Percentiles rank a stretch among this genome's conserved stretches.
phyloP scores from a whole-genome alignment of 768 basidiomycete genomes.

The Leccinum boreale region DNA sequence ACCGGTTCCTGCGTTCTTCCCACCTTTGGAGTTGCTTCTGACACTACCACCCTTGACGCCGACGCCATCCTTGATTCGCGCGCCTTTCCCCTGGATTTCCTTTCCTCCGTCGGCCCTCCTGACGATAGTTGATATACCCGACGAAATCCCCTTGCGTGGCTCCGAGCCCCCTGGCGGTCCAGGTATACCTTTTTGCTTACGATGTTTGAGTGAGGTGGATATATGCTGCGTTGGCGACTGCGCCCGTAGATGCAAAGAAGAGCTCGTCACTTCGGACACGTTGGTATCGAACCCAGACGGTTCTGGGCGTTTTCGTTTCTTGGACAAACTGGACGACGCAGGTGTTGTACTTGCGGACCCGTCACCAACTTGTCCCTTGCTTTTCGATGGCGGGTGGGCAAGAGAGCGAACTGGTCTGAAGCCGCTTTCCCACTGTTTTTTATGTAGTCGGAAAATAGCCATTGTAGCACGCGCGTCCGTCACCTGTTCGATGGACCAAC shows the following conservation, averaged over 20 bases:
- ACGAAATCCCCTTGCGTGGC: slow-evolving; percentile 56
- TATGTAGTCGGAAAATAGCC: slow-evolving; percentile 84
- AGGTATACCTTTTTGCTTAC: background rate
- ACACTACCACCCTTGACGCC: slow-evolving; percentile 11
- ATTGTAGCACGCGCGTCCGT: slow-evolving; percentile 93
- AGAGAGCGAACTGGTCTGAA: slow-evolving; percentile 5
- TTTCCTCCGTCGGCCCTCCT: slow-evolving; percentile 23
- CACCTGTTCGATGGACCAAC: slow-evolving; percentile 47
- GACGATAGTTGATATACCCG: slow-evolving; percentile 53
- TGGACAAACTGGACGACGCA: background rate
- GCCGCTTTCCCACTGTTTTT: slow-evolving; percentile 76
- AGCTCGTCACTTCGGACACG: background rate
- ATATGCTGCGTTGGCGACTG: background rate
- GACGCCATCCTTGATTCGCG: background rate
- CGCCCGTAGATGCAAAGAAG: background rate
- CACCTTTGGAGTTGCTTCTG: background rate
- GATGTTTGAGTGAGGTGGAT: background rate
- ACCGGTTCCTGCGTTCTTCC: background rate
- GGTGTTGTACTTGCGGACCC: background rate
- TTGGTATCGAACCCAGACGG: background rate
- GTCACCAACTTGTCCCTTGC: background rate
- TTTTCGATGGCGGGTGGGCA: background rate
- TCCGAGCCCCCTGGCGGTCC: background rate
- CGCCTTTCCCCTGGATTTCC: slow-evolving; percentile 10
- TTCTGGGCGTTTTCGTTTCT: slow-evolving; percentile 17